Percentiles rank a stretch among this genome's conserved stretches.
These are phyloP conservation scores for Ochetophila trinervis DNA, from an alignment of 306 rosid genomes.

Conservation along the genomic window DNA sequence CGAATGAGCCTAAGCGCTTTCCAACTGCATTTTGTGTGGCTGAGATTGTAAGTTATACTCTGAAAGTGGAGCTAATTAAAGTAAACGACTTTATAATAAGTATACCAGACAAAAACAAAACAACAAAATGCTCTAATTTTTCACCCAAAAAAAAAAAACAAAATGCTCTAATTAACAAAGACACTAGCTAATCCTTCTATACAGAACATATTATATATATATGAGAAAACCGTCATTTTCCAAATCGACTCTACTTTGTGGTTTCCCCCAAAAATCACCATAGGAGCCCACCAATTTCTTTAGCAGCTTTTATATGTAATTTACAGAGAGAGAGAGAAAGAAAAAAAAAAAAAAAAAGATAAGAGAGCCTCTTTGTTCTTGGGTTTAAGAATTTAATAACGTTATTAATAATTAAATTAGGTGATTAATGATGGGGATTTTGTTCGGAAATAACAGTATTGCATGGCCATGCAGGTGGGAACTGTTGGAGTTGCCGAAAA, in stretches of 20 bases:
- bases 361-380: background rate
- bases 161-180: slow-evolving; percentile 26
- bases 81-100: slow-evolving; percentile 15
- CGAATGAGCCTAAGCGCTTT: background rate
- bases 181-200: slow-evolving; percentile 20
- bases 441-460: slow-evolving; percentile 38
- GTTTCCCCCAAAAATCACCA: slow-evolving; percentile 8
- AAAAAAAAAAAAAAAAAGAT: background rate
- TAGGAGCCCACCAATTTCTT: slow-evolving; percentile 34
- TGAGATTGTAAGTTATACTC: background rate
- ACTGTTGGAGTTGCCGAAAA: slow-evolving; percentile 48
- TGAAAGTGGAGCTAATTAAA: slow-evolving; percentile 1
- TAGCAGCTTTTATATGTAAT: slow-evolving; percentile 25
- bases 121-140: slow-evolving; percentile 15
- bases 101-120: slow-evolving; percentile 8
- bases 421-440: slow-evolving; percentile 33
- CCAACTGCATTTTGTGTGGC: slow-evolving; percentile 4
- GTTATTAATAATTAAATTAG: slow-evolving; percentile 29
- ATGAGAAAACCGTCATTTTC: slow-evolving; percentile 29
- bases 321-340: background rate
- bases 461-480: slow-evolving; percentile 55
- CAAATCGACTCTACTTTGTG: slow-evolving; percentile 34
- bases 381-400: slow-evolving; percentile 25
- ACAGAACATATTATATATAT: slow-evolving; percentile 26
- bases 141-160: slow-evolving; percentile 13